A percentile compares a stretch with the other conserved stretches of the same genome.
These are phyloP conservation scores for Helichrysum umbraculigerum DNA, from an alignment of 129 eudicot genomes.

Conservation along the genomic window DNA sequence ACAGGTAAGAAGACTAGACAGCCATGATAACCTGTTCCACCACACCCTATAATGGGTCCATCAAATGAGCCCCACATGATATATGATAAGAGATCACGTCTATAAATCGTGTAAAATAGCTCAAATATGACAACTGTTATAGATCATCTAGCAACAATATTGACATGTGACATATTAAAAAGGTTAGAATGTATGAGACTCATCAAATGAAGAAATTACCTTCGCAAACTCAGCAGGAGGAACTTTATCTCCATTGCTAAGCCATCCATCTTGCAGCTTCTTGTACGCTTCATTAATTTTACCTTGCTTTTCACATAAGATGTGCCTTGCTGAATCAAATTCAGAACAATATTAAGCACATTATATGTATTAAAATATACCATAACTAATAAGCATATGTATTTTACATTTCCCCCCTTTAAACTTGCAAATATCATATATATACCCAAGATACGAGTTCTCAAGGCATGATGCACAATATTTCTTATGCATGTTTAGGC, in stretches of 20 bases:
- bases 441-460: no score
- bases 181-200: background rate
- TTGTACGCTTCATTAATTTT: constrained; percentile 97
- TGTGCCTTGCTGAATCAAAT: constrained; percentile 77
- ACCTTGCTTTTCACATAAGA: constrained; percentile 98
- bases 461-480: no score
- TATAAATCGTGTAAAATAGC: background rate
- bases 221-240: constrained; percentile 99
- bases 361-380: background rate
- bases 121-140: background rate
- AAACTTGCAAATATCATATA: no score
- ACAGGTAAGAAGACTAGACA: background rate
- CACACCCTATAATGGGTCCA: background rate
- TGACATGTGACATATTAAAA: background rate
- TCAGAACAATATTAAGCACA: background rate
- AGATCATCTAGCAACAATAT: background rate
- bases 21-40: background rate
- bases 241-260: constrained; percentile 88
- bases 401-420: no score
- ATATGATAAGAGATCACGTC: background rate
- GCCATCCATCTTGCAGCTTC: constrained; percentile 99
- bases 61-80: background rate
- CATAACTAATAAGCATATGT: no score
- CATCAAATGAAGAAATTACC: constrained; percentile 38
- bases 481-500: no score